Evolutionary conservation across 2,329 filamentous ascomycete species (phyloP).

Genomic region (Trichoderma sp.): DNA sequence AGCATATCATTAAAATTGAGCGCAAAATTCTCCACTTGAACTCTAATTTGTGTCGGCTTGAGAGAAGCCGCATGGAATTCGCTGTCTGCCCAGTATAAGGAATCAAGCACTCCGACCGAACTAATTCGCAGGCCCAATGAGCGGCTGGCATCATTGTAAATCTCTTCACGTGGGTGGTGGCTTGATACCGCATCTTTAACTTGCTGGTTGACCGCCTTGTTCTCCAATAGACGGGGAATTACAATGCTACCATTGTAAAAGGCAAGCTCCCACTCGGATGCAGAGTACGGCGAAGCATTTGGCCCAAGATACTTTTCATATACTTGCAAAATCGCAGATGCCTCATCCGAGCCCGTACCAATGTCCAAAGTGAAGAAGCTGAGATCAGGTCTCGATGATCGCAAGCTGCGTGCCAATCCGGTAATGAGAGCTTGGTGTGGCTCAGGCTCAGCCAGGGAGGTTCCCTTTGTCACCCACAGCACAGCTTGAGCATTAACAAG

Average conservation of each 20-base stretch:
- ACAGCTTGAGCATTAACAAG: slow-evolving; percentile 8
- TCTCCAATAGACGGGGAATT: slow-evolving; percentile 20
- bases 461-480: slow-evolving; percentile 22
- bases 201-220: neutral
- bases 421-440: neutral
- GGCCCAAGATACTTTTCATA: slow-evolving; percentile 22
- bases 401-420: slow-evolving; percentile 12
- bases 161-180: slow-evolving; percentile 15
- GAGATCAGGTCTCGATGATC: neutral
- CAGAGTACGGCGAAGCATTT: slow-evolving; percentile 14
- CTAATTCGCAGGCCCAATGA: slow-evolving; percentile 12
- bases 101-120: slow-evolving; percentile 15
- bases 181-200: slow-evolving; percentile 19
- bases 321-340: neutral
- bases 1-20: slow-evolving; percentile 24
- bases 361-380: slow-evolving; percentile 11
- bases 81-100: slow-evolving; percentile 21
- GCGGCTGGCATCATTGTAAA: neutral
- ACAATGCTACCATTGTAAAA: slow-evolving; percentile 14
- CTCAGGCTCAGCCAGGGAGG: neutral
- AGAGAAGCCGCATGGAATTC: slow-evolving; percentile 6
- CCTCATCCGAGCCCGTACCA: neutral
- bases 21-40: slow-evolving; percentile 9
- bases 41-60: slow-evolving; percentile 9
- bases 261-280: slow-evolving; percentile 24